Evolutionary conservation across 805 yeast genomes (phyloP), one percentile per base, ranked within the genome.

Genomic region (Myxozyma lipomycoides): DNA sequence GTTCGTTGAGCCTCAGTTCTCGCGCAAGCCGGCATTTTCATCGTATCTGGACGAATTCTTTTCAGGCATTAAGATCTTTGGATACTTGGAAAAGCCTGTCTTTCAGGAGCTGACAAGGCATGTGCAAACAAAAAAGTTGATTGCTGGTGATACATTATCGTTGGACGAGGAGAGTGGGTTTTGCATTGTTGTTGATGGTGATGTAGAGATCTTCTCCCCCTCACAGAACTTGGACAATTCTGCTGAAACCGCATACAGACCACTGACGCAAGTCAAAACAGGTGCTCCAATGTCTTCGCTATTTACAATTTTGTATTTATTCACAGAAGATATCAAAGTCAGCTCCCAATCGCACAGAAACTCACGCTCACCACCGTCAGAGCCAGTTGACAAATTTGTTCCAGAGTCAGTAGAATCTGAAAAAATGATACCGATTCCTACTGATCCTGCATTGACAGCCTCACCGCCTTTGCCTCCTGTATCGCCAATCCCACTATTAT

Each of bases 71-170:
- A 89, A 88, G 67, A 84, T 93, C 4, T 93, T 91, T 71, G 98
- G 98, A 1, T 91, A 91, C 66, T 73, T 91, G 43, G 98, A 91
- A 59, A 77, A 83, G 54, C 84, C 86, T 1, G 96, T 91, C 1
- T 90, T 91, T 67, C 95, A 90, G 64, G 98, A 90, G 62, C 75
- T 91, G 60, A 90, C 98, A 2, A 83, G 86, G 63, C 84, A 84
- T 54, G 88, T 91, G 87, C 86, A 86, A 47, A 91, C 98, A 0
- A 88, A 87, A 63, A 84, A 86, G 53, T 66, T 91, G 35, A 82
- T 82, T 24, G 76, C 78, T 3, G 91, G 87, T 34, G 98, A 91
- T 64, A 75, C 84, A 7, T 69, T 93, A 30, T 75, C 81, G 43
- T 68, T 91, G 36, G 87, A 85, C 54, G 86, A 84, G 45, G 77